These are phyloP conservation scores for Moesziomyces sp. DNA, from an alignment of 1,284 basidiomycete genomes.

Conservation along the genomic window DNA sequence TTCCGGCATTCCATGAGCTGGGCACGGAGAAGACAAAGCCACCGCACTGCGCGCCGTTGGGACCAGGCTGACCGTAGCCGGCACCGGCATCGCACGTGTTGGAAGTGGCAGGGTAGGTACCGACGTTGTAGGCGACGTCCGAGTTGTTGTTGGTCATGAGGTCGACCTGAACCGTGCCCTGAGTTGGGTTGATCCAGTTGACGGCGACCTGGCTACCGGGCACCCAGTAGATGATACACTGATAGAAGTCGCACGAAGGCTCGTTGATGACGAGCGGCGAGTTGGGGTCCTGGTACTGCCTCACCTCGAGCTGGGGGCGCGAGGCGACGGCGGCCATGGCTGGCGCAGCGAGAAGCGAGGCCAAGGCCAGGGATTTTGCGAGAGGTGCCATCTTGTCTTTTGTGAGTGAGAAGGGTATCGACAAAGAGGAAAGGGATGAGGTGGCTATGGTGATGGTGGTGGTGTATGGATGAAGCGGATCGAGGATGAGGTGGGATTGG, in stretches of 20 bases:
- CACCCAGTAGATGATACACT: slow-evolving; percentile 48
- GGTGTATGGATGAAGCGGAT: slow-evolving; percentile 2
- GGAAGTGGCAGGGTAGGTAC: slow-evolving; percentile 44
- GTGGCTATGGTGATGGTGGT: not conserved
- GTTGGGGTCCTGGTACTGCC: slow-evolving; percentile 53
- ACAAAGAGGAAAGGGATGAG: not conserved
- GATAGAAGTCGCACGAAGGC: slow-evolving; percentile 53
- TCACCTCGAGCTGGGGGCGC: slow-evolving; percentile 10
- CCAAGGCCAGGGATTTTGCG: slow-evolving; percentile 16
- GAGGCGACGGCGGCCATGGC: slow-evolving; percentile 10
- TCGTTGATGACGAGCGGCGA: slow-evolving; percentile 49
- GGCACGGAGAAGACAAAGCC: slow-evolving; percentile 52
- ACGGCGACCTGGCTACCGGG: slow-evolving; percentile 42
- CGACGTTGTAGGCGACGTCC: slow-evolving; percentile 48
- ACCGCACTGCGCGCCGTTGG: slow-evolving; percentile 50
- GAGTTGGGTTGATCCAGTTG: slow-evolving; percentile 57
- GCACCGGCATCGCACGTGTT: slow-evolving; percentile 49
- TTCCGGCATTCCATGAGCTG: slow-evolving; percentile 52
- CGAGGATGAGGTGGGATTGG: not conserved
- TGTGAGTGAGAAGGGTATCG: not conserved
- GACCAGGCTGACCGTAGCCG: slow-evolving; percentile 36
- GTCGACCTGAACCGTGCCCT: slow-evolving; percentile 47
- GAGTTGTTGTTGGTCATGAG: slow-evolving; percentile 54
- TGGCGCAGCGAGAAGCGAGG: slow-evolving; percentile 20
- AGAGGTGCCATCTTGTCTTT: slow-evolving; percentile 25